These are phyloP conservation scores for Dichotomocladium elegans DNA, from an alignment of 371 early-diverging fungal species.

Conservation along the genomic window DNA sequence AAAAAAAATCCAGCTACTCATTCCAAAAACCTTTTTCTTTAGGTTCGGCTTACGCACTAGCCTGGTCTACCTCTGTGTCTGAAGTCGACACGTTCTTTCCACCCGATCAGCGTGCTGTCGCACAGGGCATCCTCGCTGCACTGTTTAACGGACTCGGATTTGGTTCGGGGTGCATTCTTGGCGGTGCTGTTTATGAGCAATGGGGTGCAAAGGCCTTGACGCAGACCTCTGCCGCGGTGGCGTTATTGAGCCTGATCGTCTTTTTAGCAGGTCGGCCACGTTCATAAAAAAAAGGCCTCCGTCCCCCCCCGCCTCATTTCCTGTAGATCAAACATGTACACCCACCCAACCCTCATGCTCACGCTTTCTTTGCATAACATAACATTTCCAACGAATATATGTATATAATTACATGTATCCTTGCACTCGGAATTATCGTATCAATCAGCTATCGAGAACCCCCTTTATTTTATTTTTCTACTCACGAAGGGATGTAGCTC, in stretches of 20 bases:
- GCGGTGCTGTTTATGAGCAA: conserved; percentile 31
- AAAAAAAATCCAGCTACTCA: background rate
- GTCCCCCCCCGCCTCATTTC: too few species aligned
- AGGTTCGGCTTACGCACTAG: conserved; percentile 31
- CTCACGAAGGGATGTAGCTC: too few species aligned
- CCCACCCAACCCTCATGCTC: too few species aligned
- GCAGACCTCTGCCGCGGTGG: conserved; percentile 11
- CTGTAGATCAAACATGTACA: too few species aligned
- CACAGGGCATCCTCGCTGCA: conserved; percentile 39
- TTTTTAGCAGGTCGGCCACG: conserved; percentile 24
- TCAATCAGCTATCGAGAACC: too few species aligned
- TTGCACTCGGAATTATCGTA: too few species aligned
- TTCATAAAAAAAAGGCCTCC: too few species aligned
- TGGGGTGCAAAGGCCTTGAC: conserved; percentile 23
- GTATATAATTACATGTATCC: too few species aligned
- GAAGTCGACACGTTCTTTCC: conserved; percentile 42
- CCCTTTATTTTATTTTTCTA: too few species aligned
- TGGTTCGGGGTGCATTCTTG: conserved; percentile 34
- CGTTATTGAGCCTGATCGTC: conserved; percentile 18
- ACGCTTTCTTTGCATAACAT: too few species aligned
- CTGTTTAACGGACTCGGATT: conserved; percentile 35
- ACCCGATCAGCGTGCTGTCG: conserved; percentile 36
- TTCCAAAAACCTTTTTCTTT: too few species aligned
- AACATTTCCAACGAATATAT: too few species aligned
- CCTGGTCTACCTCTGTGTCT: conserved; percentile 40